Percentiles rank a stretch among this genome's conserved stretches.
Evolutionary conservation across 805 yeast species (phyloP).

Genomic region (Metschnikowia bowlesiae): DNA sequence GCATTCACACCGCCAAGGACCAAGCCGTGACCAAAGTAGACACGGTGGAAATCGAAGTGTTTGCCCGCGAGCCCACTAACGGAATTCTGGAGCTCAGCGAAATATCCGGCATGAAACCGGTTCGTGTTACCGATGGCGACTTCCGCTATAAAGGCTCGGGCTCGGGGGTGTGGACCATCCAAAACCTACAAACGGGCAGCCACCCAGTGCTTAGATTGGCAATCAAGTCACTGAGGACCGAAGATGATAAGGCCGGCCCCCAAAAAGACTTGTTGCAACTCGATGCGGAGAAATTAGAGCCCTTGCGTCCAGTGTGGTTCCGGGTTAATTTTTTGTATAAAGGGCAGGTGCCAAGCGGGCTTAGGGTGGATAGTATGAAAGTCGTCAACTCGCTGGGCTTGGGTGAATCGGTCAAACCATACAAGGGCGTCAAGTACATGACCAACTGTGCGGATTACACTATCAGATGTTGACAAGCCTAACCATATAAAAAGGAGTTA

Average conservation of each 20-base stretch:
- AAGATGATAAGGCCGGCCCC: neutral
- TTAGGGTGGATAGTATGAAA: constrained; percentile 61
- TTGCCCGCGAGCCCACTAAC: constrained; percentile 12
- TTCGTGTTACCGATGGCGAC: constrained; percentile 75
- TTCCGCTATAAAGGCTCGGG: constrained; percentile 51
- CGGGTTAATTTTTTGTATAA: constrained; percentile 52
- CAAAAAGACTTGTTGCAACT: constrained; percentile 2
- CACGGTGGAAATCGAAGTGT: constrained; percentile 25
- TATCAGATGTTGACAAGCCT: constrained; percentile 26
- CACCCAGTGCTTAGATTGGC: constrained; percentile 65
- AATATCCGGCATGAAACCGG: constrained; percentile 44
- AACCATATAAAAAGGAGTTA: no score
- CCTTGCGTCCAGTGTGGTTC: constrained; percentile 33
- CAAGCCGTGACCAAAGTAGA: constrained; percentile 32
- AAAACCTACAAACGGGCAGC: constrained; percentile 54
- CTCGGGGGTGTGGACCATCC: constrained; percentile 64
- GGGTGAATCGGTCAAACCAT: constrained; percentile 64
- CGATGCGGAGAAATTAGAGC: neutral
- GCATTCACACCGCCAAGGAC: constrained; percentile 38
- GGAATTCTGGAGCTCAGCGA: constrained; percentile 4
- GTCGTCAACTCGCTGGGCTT: constrained; percentile 55
- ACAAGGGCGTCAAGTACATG: constrained; percentile 84
- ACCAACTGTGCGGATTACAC: constrained; percentile 60
- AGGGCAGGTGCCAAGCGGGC: constrained; percentile 74
- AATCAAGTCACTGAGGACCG: constrained; percentile 19